These are phyloP conservation scores for Tulasnella sp. DNA, from an alignment of 768 basidiomycete genomes.

Conservation along the genomic window DNA sequence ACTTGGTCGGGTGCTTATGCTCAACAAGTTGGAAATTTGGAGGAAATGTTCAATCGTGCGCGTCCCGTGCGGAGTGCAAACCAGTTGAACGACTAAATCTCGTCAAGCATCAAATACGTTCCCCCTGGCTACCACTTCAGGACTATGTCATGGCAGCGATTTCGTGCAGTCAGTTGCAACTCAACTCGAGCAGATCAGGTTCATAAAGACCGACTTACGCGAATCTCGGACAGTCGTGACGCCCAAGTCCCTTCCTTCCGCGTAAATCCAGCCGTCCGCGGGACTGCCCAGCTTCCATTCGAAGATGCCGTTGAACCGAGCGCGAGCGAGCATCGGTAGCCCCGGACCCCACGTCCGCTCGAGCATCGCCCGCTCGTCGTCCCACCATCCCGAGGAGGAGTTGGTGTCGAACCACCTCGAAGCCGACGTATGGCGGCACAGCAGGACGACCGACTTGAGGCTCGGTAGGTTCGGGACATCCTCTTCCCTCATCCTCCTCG, in stretches of 20 bases:
- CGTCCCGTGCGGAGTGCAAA: too few relatives aligned
- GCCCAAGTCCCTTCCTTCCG: not conserved
- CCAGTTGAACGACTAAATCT: too few relatives aligned
- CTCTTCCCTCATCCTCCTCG: not conserved
- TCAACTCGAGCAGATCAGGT: too few relatives aligned
- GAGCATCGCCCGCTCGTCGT: not conserved
- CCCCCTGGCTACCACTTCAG: too few relatives aligned
- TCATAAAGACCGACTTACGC: not conserved
- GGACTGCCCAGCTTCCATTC: not conserved
- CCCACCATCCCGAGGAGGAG: not conserved
- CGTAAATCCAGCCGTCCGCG: not conserved
- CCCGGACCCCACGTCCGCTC: not conserved
- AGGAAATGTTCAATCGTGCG: not conserved
- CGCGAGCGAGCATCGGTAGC: not conserved
- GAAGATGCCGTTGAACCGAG: not conserved
- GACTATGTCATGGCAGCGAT: too few relatives aligned
- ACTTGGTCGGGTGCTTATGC: not conserved
- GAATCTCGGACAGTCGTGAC: not conserved
- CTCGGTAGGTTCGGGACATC: not conserved
- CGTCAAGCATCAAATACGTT: too few relatives aligned
- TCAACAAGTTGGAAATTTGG: not conserved
- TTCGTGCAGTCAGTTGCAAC: too few relatives aligned
- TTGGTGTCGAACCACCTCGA: not conserved
- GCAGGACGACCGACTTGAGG: not conserved
- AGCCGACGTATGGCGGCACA: not conserved